These are phyloP conservation scores for Yarrowia sp. DNA, from an alignment of 805 yeast species.

Conservation along the genomic window DNA sequence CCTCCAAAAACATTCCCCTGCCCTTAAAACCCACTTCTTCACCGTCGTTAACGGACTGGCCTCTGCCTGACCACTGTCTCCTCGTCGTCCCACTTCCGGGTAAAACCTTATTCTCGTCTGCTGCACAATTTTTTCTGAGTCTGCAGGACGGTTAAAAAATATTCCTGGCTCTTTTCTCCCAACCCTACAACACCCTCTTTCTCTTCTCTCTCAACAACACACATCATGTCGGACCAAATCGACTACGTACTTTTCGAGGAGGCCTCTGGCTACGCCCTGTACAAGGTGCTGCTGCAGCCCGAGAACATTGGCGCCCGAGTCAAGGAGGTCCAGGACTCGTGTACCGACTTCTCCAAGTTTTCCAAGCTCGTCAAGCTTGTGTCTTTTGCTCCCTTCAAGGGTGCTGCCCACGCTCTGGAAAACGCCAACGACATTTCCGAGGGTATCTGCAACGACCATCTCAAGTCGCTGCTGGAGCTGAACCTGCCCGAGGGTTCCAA, in stretches of 20 bases:
- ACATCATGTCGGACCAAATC: conserved; percentile 48
- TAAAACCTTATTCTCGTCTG: conserved; percentile 4
- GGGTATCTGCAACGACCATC: conserved; percentile 92
- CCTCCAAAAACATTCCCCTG: no score
- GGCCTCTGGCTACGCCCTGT: conserved; percentile 97
- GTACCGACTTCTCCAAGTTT: conserved; percentile 82
- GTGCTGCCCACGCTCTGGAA: conserved; percentile 99
- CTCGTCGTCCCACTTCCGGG: conserved; percentile 7
- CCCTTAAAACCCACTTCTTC: no score
- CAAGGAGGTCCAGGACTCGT: conserved; percentile 92
- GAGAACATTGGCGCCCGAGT: conserved; percentile 91
- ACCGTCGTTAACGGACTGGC: no score
- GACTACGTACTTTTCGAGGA: conserved; percentile 96
- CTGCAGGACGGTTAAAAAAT: conserved; percentile 29
- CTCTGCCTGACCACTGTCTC: no score
- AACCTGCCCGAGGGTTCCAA: conserved; percentile 83
- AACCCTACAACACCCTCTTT: background rate
- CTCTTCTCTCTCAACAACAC: conserved; percentile 25
- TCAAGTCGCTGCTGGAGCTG: conserved; percentile 86
- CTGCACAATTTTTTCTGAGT: conserved; percentile 13
- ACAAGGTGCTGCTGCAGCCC: conserved; percentile 91
- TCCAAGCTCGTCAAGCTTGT: conserved; percentile 92
- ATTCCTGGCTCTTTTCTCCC: conserved; percentile 2
- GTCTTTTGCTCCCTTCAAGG: conserved; percentile 97
- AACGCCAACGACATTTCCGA: conserved; percentile 98